Percentiles rank a stretch among this genome's conserved stretches.
Evolutionary conservation across 1,284 basidiomycete genomes (phyloP).

Genomic region (Athelia sp.): DNA sequence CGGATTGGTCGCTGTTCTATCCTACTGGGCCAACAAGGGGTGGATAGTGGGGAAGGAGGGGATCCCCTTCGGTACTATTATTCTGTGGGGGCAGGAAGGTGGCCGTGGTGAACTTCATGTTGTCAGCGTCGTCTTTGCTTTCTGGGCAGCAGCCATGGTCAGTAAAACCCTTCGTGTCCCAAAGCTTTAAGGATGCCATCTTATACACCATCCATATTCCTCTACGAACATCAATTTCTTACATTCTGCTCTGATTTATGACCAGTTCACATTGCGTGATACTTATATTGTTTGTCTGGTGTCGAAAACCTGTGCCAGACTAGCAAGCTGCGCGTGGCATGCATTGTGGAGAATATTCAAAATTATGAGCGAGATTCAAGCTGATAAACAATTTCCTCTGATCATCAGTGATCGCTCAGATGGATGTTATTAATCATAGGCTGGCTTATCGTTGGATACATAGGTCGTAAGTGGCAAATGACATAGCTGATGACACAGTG

Average conservation of each 20-base stretch:
- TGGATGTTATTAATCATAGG: too few relatives aligned
- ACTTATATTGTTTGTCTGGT: too few relatives aligned
- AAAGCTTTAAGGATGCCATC: too few relatives aligned
- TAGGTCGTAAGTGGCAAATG: too few relatives aligned
- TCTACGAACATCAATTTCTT: not conserved
- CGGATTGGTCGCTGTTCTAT: slow-evolving; percentile 75
- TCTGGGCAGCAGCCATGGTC: slow-evolving; percentile 93
- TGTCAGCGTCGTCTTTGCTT: slow-evolving; percentile 66
- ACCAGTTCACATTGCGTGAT: not conserved
- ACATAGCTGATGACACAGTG: too few relatives aligned
- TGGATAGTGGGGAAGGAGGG: slow-evolving; percentile 76
- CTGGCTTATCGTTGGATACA: too few relatives aligned
- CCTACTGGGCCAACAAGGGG: slow-evolving; percentile 79
- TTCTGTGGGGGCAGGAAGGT: slow-evolving; percentile 66
- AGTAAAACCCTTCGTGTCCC: slow-evolving; percentile 89
- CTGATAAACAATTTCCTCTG: too few relatives aligned
- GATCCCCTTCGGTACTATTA: slow-evolving; percentile 71
- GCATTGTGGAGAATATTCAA: too few relatives aligned
- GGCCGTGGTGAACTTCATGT: slow-evolving; percentile 80
- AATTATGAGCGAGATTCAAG: too few relatives aligned
- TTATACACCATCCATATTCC: not conserved
- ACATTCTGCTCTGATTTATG: not conserved
- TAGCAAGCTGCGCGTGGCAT: too few relatives aligned
- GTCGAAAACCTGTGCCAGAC: too few relatives aligned
- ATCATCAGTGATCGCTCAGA: too few relatives aligned